Evolutionary conservation across 495 filamentous ascomycete species (phyloP).

Genomic region (Bryoglossum gracile): DNA sequence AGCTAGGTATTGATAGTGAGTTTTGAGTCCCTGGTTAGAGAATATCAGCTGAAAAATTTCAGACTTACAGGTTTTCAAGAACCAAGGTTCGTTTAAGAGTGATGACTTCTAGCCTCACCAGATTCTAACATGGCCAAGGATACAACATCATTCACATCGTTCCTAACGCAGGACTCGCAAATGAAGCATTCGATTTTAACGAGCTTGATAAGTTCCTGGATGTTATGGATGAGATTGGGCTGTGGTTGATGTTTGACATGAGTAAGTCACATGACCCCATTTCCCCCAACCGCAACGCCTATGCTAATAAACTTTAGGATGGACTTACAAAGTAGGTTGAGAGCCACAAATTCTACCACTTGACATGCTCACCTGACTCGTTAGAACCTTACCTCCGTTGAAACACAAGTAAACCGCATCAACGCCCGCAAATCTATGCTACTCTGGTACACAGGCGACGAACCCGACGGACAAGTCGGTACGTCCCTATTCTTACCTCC

Average conservation of each 20-base stretch:
- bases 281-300: neutral
- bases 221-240: conserved; percentile 43
- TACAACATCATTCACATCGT: conserved; percentile 49
- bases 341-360: too few species aligned
- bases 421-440: conserved; percentile 44
- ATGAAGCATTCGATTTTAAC: conserved; percentile 35
- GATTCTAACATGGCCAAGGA: conserved; percentile 38
- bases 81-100: neutral
- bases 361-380: too few species aligned
- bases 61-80: conserved; percentile 8
- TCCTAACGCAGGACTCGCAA: conserved; percentile 29
- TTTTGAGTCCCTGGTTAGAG: neutral
- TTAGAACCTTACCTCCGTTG: conserved; percentile 45
- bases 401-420: conserved; percentile 42
- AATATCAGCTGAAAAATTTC: neutral
- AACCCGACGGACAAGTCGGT: conserved; percentile 51
- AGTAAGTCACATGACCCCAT: conserved; percentile 40
- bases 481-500: neutral
- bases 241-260: conserved; percentile 60
- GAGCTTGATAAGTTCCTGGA: conserved; percentile 42
- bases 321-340: conserved; percentile 12
- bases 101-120: neutral
- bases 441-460: conserved; percentile 60
- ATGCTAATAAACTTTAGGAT: conserved; percentile 6
- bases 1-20: conserved; percentile 32